Percentiles rank a stretch among this genome's conserved stretches.
These are phyloP conservation scores for Globisporangium polare DNA, from an alignment of 352 stramenopile genomes.

Conservation along the genomic window DNA sequence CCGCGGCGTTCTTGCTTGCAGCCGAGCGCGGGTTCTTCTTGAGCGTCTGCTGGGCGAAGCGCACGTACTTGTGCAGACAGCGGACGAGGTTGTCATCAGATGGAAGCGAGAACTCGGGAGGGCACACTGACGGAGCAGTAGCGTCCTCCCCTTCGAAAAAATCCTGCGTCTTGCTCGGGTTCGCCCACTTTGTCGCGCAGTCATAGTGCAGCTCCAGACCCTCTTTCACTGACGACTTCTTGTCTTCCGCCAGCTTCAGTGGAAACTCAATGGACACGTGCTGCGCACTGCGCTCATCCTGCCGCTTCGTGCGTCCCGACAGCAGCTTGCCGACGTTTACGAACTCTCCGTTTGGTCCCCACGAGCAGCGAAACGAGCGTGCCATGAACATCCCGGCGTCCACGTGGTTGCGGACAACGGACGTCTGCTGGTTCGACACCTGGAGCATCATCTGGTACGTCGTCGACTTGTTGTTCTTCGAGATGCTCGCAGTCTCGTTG, in stretches of 20 bases:
- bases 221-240: slow-evolving; percentile 44
- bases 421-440: slow-evolving; percentile 28
- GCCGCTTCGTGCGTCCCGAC: slow-evolving; percentile 20
- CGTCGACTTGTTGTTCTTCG: slow-evolving; percentile 38
- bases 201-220: slow-evolving; percentile 57
- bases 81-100: slow-evolving; percentile 42
- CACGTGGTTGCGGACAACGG: slow-evolving; percentile 43
- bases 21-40: slow-evolving; percentile 21
- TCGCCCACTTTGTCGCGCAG: slow-evolving; percentile 25
- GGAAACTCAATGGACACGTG: slow-evolving; percentile 55
- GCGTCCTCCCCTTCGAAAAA: slow-evolving; percentile 24
- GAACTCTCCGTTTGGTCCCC: slow-evolving; percentile 70
- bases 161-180: slow-evolving; percentile 11
- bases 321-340: slow-evolving; percentile 55
- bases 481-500: slow-evolving; percentile 21
- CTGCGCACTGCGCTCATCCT: slow-evolving; percentile 19
- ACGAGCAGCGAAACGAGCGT: slow-evolving; percentile 79
- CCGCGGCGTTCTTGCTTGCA: slow-evolving; percentile 16
- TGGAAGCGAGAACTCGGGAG: slow-evolving; percentile 43
- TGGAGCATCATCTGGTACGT: slow-evolving; percentile 72
- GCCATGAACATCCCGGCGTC: slow-evolving; percentile 73
- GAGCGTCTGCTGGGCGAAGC: slow-evolving; percentile 28
- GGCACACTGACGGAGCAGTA: slow-evolving; percentile 17
- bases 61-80: slow-evolving; percentile 61
- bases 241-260: slow-evolving; percentile 28